A percentile compares a stretch with the other conserved stretches of the same genome.
phyloP scores from a whole-genome alignment of 2,329 filamentous ascomycete genomes.

The Aspergillus pseudoglaucus region DNA sequence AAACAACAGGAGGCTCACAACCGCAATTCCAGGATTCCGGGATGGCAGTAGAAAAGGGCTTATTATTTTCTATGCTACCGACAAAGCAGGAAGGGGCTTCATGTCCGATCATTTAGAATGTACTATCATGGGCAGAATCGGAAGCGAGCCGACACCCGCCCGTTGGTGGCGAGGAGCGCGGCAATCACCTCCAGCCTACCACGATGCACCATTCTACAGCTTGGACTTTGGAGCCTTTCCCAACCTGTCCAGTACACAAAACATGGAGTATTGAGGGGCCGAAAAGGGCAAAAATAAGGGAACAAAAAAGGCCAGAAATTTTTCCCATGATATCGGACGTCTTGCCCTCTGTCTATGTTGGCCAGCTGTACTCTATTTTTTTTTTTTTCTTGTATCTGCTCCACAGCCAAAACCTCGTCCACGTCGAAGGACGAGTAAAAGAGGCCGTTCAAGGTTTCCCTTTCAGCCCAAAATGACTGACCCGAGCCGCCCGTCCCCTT shows the following conservation, averaged over 20 bases:
- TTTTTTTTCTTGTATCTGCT: neutral
- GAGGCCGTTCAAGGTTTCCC: slow-evolving; percentile 4
- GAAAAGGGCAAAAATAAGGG: neutral
- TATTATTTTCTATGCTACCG: neutral
- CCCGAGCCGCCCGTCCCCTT: slow-evolving; percentile 13
- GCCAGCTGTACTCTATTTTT: neutral
- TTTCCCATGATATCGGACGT: neutral
- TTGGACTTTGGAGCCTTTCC: neutral
- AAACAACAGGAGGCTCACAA: neutral
- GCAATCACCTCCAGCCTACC: slow-evolving; percentile 15
- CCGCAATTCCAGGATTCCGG: neutral
- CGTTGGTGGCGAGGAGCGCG: slow-evolving; percentile 4
- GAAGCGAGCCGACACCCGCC: slow-evolving; percentile 2
- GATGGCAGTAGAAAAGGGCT: neutral
- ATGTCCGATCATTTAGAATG: neutral
- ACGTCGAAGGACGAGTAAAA: slow-evolving; percentile 8
- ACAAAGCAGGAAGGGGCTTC: neutral
- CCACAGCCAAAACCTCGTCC: neutral
- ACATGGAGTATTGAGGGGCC: neutral
- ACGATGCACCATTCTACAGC: slow-evolving; percentile 3
- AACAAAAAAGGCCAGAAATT: neutral
- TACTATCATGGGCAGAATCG: neutral
- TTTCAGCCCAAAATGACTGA: slow-evolving; percentile 13
- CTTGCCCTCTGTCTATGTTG: neutral
- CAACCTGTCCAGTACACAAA: neutral